Base-by-base conservation (phyloP, 768 basidiomycete species). In the Hortiboletus campestris region DNA sequence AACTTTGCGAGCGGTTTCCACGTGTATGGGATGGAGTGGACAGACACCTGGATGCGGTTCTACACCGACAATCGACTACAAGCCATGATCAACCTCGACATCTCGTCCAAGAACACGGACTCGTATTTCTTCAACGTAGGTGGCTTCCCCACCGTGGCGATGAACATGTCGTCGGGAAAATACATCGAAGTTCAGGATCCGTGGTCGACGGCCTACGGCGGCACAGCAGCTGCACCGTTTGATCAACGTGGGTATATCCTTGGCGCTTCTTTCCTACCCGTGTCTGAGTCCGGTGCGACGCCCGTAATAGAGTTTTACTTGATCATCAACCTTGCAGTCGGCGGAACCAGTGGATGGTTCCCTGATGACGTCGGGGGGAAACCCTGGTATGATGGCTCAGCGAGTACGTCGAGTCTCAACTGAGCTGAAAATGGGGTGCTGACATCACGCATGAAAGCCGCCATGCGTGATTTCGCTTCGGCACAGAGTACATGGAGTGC, bases 271-370 rank as follows among this genome's bases (percentile, higher is more conserved):
- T 50, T 17, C 9, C 32, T 45, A 31, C 49, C 53, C 32, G 34
- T 25, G 14, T n/a, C 46, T 42, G 29, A 55, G 4, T 6, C 39
- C 63, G 12, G 25, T 34, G 17, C 7, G 66, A 49, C 57, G 64
- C n/a, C 19, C n/a, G 13, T 9, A 14, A 38, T 53, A 84, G 86
- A 84, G 17, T 94, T 95, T 72, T 94, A 90, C 73, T 73, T 94
- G 25, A 84, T 91, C 63, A 74, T 95, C 66, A 81, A 89, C 67
- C 80, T 94, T 35, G 91, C 85, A 2, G 90, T 83, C 11, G 93
- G 93, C 11, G 85, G 86, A 2, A 91, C 89, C 36, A 91, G 83
- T 60, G 92, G 85, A 31, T 70, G 69, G 69, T 70, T 70, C 51
- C 69, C 69, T 1, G 69, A 70, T 35, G 19, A 76, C 11, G 82